These are phyloP conservation scores for Botryotinia convoluta DNA, from an alignment of 2,329 filamentous ascomycete species.

Conservation along the genomic window DNA sequence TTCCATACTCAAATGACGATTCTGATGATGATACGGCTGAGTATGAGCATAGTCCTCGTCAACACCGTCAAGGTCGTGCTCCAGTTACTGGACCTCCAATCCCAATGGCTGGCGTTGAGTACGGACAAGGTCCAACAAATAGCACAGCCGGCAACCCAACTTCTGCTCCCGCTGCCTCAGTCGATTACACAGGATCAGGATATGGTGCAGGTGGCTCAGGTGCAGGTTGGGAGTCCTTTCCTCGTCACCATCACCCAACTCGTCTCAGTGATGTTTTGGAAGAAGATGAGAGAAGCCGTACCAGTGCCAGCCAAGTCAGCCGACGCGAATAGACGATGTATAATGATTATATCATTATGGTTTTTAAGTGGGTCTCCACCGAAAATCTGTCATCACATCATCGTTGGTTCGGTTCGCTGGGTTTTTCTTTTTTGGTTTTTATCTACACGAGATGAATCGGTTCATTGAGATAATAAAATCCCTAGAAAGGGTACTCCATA, in stretches of 20 bases:
- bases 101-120: conserved; percentile 32
- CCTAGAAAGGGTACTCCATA: not conserved
- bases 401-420: not conserved
- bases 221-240: conserved; percentile 72
- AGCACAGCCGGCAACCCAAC: conserved; percentile 19
- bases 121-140: conserved; percentile 30
- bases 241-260: conserved; percentile 82
- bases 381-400: not conserved
- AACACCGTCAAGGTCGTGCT: conserved; percentile 30
- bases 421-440: not conserved
- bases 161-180: conserved; percentile 30
- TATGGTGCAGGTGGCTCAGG: conserved; percentile 57
- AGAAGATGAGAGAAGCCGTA: conserved; percentile 76
- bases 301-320: conserved; percentile 50
- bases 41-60: conserved; percentile 48
- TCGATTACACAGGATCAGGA: conserved; percentile 65
- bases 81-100: conserved; percentile 27
- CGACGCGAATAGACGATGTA: conserved; percentile 24
- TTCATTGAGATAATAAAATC: conserved; percentile 1
- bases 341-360: conserved; percentile 7
- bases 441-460: not conserved
- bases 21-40: conserved; percentile 56
- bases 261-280: conserved; percentile 85
- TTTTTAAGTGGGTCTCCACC: not conserved
- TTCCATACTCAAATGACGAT: conserved; percentile 47